phyloP scores from a whole-genome alignment of 1,284 basidiomycete genomes.

The Irpex rosettiformis region DNA sequence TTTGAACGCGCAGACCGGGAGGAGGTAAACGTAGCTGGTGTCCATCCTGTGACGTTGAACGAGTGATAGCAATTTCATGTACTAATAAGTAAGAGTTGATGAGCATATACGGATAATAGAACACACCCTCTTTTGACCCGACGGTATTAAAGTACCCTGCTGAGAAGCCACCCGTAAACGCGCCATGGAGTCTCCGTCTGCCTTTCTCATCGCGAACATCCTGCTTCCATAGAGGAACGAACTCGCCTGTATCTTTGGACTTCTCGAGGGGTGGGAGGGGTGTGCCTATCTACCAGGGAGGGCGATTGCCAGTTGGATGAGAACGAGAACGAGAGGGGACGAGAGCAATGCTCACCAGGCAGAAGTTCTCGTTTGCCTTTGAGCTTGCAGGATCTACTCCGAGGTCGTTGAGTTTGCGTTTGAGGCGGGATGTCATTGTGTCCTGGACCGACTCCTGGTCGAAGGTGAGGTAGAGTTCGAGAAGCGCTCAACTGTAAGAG shows the following conservation, averaged over 20 bases:
- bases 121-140: conserved; percentile 88
- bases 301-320: neutral
- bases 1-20: conserved; percentile 72
- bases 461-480: neutral
- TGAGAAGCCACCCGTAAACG: conserved; percentile 97
- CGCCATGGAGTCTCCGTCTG: conserved; percentile 88
- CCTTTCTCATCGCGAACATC: conserved; percentile 95
- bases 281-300: conserved; percentile 72
- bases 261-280: conserved; percentile 88
- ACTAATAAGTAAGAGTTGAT: neutral
- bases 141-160: conserved; percentile 98
- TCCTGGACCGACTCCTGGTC: neutral
- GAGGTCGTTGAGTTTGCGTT: conserved; percentile 79
- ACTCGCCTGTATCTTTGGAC: conserved; percentile 87
- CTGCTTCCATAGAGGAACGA: conserved; percentile 97
- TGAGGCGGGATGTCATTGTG: conserved; percentile 54
- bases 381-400: conserved; percentile 68
- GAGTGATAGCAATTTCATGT: too few relatives aligned
- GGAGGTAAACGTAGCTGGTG: conserved; percentile 88
- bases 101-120: neutral
- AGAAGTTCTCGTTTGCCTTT: conserved; percentile 84
- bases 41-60: conserved; percentile 90
- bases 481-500: neutral
- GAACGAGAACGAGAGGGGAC: too few relatives aligned
- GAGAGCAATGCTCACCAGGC: conserved; percentile 68